Evolutionary conservation across 805 yeast species (phyloP), one percentile per base, ranked within the genome.

Genomic region (Starmerella geochares): DNA sequence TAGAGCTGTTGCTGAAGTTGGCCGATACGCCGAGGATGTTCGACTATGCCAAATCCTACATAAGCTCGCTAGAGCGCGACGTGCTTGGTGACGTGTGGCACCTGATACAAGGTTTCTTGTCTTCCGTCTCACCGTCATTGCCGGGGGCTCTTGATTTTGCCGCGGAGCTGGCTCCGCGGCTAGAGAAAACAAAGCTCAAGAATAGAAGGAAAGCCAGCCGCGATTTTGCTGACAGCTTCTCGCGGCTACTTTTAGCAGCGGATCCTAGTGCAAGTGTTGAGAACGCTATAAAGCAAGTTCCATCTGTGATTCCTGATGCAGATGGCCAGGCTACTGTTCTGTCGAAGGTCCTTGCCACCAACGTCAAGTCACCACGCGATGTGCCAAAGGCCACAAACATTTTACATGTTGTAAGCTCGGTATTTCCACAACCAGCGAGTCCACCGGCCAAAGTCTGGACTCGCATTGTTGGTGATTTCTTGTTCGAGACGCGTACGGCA

Each of bases 81-180:
- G 78, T 85, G 0, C 69, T 86, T 44, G 87, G 83, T 52, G 97
- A 90, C 51, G 74, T 87, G 17, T 90, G 87, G 80, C 63, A 64
- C 9, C 75, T 73, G 20, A 67, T 81, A 29, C 67, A 77, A 23
- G 62, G 63, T 2, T 87, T 84, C 55, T 68, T 85, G 56, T 80
- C 73, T 54, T 86, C 80, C 4, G 74, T 79, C 0, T 56, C 72
- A 27, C 63, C 74, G 2, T 76, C 77, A 55, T 64, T 73, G 16
- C 58, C 68, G 5, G 45, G 47, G 4, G 31, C 9, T 7, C 39
- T 24, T 17, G 24, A 24, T 9, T 32, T 43, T 23, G 43, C 28
- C 16, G 13, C 24, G 38, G 27, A 35, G 33, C 41, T 54, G 9
- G 35, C 50, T n/a, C 54, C 58, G 16, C 31, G 56, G 17, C 17